These are phyloP conservation scores for Paramarasmius palmivorus DNA, from an alignment of 1,284 basidiomycete genomes.

Conservation along the genomic window DNA sequence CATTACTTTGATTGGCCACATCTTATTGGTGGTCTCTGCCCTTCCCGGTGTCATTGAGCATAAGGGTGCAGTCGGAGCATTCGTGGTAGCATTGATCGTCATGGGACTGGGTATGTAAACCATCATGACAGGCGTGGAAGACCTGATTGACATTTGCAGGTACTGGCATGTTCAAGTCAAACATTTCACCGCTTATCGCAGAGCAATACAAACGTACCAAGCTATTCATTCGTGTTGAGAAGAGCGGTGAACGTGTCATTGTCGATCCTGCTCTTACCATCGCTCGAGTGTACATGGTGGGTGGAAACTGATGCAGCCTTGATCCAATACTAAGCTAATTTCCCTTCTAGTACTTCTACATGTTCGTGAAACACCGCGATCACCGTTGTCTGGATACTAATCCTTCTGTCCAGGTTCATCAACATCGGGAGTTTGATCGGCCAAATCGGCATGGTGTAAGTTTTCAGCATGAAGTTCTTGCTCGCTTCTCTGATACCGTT, in stretches of 20 bases:
- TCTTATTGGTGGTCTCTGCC: constrained; percentile 38
- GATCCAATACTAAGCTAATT: not conserved
- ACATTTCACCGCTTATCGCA: constrained; percentile 78
- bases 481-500: no score
- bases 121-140: constrained; percentile 37
- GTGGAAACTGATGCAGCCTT: constrained; percentile 1
- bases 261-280: constrained; percentile 79
- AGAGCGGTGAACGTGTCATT: constrained; percentile 75
- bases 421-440: constrained; percentile 77
- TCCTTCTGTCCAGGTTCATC: no score
- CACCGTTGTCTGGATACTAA: no score
- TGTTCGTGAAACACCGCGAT: no score
- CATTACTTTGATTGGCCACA: constrained; percentile 12
- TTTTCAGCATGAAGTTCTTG: no score
- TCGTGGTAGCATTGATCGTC: constrained; percentile 66
- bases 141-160: constrained; percentile 22
- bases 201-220: constrained; percentile 71
- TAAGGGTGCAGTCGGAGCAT: constrained; percentile 59
- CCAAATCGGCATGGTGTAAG: constrained; percentile 71
- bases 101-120: constrained; percentile 45
- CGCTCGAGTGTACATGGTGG: constrained; percentile 71
- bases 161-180: constrained; percentile 82
- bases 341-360: constrained; percentile 63
- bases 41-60: constrained; percentile 72
- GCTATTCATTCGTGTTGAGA: constrained; percentile 53